Conservation (phyloP, 805 yeast species). For the Wickerhamomyces bisporus region DNA sequence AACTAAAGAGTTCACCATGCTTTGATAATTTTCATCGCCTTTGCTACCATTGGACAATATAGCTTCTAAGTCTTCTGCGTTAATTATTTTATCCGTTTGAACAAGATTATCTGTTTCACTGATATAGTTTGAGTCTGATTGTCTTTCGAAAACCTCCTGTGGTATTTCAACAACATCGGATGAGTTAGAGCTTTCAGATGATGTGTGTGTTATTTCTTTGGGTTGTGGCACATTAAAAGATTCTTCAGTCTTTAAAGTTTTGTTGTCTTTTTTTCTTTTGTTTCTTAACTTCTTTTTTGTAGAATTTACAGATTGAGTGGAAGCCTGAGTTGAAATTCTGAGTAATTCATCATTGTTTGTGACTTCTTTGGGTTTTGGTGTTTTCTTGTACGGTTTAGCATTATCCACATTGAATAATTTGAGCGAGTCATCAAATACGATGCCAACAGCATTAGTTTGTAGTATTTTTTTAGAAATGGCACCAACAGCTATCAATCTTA, state of each 20-base stretch:
- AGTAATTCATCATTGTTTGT: too few species aligned
- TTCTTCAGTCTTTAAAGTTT: not conserved
- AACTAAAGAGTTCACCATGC: constrained; percentile 29
- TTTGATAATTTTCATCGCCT: constrained; percentile 7
- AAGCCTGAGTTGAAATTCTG: not conserved
- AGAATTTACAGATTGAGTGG: not conserved
- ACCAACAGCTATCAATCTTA: constrained; percentile 32
- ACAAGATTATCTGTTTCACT: not conserved
- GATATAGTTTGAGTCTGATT: constrained; percentile 1
- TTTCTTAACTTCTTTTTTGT: not conserved
- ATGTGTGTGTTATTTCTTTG: too few species aligned
- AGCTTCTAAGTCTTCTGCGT: constrained; percentile 11
- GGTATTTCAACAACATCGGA: not conserved
- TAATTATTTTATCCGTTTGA: constrained; percentile 1
- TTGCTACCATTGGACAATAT: constrained; percentile 2
- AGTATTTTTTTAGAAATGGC: constrained; percentile 26
- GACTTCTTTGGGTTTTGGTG: not conserved
- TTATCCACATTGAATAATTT: constrained; percentile 14
- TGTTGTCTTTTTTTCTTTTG: not conserved
- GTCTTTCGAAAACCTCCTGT: not conserved
- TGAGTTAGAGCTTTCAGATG: not conserved
- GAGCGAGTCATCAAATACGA: constrained; percentile 19
- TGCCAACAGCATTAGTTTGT: constrained; percentile 24
- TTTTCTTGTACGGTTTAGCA: constrained; percentile 7
- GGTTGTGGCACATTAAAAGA: too few species aligned